Evolutionary conservation across 75 land plant genomes (phyloP), one percentile per base, ranked within the genome.

Genomic region (Adiantum capillusveneris): DNA sequence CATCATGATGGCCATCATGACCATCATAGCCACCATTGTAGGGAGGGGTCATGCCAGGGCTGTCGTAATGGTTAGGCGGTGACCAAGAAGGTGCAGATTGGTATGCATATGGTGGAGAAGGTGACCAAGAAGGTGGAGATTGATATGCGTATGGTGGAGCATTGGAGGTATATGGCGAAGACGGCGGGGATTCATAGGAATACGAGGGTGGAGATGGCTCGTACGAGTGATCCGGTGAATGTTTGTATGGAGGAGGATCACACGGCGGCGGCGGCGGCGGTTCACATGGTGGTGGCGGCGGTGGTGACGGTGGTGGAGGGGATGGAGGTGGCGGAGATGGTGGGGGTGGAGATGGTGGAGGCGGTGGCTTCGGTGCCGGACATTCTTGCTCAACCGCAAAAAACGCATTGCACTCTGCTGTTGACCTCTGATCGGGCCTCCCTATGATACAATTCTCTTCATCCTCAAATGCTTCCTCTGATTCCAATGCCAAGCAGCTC

Each of bases 391-490:
- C 66, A 19, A 51, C 16, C 0, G 36, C 16, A 6, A 59, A 44
- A 39, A 86, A 86, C 0, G 59, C 56, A 19, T 44, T 60, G 61
- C 91, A 87, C 17, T 72, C 69, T 34, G 12, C 29, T 14, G 49
- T 7, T 20, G 79, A 26, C 39, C 77, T 64, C 71, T 84, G 88
- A 0, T 41, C 43, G 1, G 81, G 69, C 11, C 49, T 25, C 16
- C 67, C 75, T 11, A 64, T 63, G 26, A 84, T 71, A 51, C 88
- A 84, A 58, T 84, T 84, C 34, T 62, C 71, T n/a, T 65, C 30
- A 29, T 63, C 65, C 56, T 81, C 78, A 22, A 84, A 13, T 44
- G 41, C 61, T 16, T 42, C 24, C 0, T 53, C 26, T 37, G 1
- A 36, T 20, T 17, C 57, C 27, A 72, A 19, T 20, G 51, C 9